Conservation (phyloP, 805 yeast species). For the Nakazawaea wickerhamii region DNA sequence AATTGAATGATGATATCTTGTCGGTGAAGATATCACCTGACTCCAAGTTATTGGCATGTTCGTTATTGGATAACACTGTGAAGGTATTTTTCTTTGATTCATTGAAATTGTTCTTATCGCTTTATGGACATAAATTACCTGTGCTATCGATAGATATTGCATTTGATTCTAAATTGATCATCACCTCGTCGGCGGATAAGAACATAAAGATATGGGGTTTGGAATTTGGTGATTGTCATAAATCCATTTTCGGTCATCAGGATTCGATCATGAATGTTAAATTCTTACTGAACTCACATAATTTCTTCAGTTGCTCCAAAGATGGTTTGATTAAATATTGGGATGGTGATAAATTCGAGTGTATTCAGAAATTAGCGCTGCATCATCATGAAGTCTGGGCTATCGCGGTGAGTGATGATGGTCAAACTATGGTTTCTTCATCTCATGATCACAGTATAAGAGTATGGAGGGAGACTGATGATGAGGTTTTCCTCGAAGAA, state of each 20-base stretch:
- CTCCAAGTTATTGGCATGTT: constrained; percentile 68
- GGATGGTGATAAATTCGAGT: constrained; percentile 98
- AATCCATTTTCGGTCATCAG: constrained; percentile 93
- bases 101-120: constrained; percentile 77
- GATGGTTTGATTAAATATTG: constrained; percentile 90
- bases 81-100: constrained; percentile 88
- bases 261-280: constrained; percentile 88
- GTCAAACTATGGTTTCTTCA: constrained; percentile 68
- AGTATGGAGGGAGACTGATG: constrained; percentile 91
- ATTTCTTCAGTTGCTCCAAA: constrained; percentile 85
- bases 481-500: constrained; percentile 94
- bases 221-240: constrained; percentile 98
- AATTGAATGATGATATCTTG: constrained; percentile 80
- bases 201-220: constrained; percentile 98
- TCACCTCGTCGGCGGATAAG: constrained; percentile 95
- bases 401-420: constrained; percentile 68
- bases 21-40: constrained; percentile 79
- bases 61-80: constrained; percentile 89
- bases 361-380: constrained; percentile 78
- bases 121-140: constrained; percentile 95
- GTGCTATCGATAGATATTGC: constrained; percentile 91
- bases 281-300: constrained; percentile 80
- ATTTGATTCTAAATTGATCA: constrained; percentile 76
- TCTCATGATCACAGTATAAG: constrained; percentile 93
- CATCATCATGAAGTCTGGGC: constrained; percentile 96